phyloP scores from a whole-genome alignment of 352 stramenopile genomes.

The Peronosclerospora sorghi region DNA sequence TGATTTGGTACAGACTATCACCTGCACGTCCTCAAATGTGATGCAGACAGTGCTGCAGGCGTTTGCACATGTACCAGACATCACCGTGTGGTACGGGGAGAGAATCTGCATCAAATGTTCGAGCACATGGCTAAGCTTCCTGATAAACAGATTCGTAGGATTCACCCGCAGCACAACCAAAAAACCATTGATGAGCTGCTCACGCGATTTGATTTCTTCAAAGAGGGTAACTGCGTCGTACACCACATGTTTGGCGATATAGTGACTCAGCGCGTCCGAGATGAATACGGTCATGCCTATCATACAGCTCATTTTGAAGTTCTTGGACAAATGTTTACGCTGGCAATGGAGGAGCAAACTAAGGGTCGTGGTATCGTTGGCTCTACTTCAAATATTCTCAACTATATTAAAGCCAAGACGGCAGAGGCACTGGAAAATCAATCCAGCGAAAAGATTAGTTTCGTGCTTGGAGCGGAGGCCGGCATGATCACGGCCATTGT shows the following conservation, averaged over 20 bases:
- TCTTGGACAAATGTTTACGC: slow-evolving; percentile 97
- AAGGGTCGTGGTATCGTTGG: slow-evolving; percentile 87
- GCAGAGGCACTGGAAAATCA: slow-evolving; percentile 60
- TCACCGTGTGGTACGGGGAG: slow-evolving; percentile 89
- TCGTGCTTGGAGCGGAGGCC: slow-evolving; percentile 94
- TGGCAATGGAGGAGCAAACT: slow-evolving; percentile 92
- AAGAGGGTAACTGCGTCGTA: slow-evolving; percentile 94
- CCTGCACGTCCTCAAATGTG: slow-evolving; percentile 95
- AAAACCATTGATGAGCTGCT: slow-evolving; percentile 74
- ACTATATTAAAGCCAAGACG: slow-evolving; percentile 95
- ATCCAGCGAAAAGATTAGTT: slow-evolving; percentile 75
- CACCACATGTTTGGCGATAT: slow-evolving; percentile 97
- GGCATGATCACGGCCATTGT: slow-evolving; percentile 98
- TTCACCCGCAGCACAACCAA: slow-evolving; percentile 79
- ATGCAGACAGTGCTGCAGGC: slow-evolving; percentile 93
- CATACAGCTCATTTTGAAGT: slow-evolving; percentile 96
- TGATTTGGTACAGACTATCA: slow-evolving; percentile 92
- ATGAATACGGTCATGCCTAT: slow-evolving; percentile 89
- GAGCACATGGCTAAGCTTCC: slow-evolving; percentile 63
- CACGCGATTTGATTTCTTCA: slow-evolving; percentile 90
- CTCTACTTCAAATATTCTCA: slow-evolving; percentile 95
- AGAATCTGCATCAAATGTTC: slow-evolving; percentile 94
- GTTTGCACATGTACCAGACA: slow-evolving; percentile 83
- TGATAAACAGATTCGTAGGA: slow-evolving; percentile 71
- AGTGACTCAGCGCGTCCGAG: slow-evolving; percentile 86